Evolutionary conservation across 2,329 filamentous ascomycete genomes (phyloP).

Genomic region (Aspergillus caelatus): DNA sequence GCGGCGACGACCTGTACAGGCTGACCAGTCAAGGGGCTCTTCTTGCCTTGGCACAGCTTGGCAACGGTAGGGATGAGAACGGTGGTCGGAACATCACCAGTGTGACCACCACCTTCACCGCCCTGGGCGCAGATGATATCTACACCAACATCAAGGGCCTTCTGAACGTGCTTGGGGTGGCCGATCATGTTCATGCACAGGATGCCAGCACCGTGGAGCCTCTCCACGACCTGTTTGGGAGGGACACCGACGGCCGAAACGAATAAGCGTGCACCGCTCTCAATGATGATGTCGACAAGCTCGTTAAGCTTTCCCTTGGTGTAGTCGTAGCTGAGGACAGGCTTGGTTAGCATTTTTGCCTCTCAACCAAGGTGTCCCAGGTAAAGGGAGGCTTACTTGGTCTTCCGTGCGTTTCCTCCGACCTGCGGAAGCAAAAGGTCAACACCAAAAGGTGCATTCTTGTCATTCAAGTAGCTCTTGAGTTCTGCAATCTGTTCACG

Average conservation of each 20-base stretch:
- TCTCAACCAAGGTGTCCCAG: conserved; percentile 1
- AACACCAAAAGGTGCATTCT: conserved; percentile 28
- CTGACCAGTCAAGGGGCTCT: conserved; percentile 81
- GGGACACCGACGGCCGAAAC: conserved; percentile 96
- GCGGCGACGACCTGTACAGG: conserved; percentile 92
- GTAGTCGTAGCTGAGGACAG: conserved; percentile 82
- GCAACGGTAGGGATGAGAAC: conserved; percentile 92
- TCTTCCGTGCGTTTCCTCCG: conserved; percentile 90
- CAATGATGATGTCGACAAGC: conserved; percentile 89
- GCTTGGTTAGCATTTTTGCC: conserved; percentile 15
- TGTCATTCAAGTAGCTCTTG: conserved; percentile 56
- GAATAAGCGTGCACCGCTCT: conserved; percentile 87
- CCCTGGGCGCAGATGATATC: conserved; percentile 99
- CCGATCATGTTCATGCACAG: conserved; percentile 99
- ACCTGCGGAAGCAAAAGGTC: conserved; percentile 83
- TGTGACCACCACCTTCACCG: conserved; percentile 96
- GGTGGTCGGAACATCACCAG: conserved; percentile 87
- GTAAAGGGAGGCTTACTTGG: conserved; percentile 63
- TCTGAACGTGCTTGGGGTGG: conserved; percentile 98
- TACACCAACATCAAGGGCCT: conserved; percentile 87
- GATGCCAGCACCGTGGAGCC: conserved; percentile 82
- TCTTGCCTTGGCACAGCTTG: conserved; percentile 76
- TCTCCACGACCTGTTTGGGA: conserved; percentile 84
- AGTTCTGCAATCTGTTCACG: conserved; percentile 92
- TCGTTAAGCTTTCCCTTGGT: conserved; percentile 97